Conservation (phyloP, 768 basidiomycete genomes). For the Inosperma sp. region DNA sequence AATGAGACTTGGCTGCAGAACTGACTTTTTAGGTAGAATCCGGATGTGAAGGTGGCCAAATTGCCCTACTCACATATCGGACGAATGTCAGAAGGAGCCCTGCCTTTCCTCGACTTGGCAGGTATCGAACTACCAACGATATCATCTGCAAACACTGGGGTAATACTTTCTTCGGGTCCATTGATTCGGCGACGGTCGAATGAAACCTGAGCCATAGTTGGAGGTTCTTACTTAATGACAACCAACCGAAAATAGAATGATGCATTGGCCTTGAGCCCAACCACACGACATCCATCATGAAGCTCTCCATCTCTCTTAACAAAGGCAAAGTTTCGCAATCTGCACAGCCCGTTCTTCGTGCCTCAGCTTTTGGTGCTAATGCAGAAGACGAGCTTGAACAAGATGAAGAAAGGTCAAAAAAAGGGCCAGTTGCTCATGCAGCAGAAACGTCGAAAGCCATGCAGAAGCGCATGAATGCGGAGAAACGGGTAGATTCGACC, state of each 20-base stretch:
- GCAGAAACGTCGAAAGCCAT: slow-evolving; percentile 56
- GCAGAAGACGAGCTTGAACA: slow-evolving; percentile 60
- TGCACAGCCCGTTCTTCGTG: slow-evolving; percentile 46
- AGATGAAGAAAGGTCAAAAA: slow-evolving; percentile 42
- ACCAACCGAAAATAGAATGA: too few species aligned
- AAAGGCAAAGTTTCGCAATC: slow-evolving; percentile 52
- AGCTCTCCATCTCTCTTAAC: slow-evolving; percentile 83
- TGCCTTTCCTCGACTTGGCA: slow-evolving; percentile 43
- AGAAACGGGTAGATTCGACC: slow-evolving; percentile 71
- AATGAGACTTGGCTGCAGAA: slow-evolving; percentile 85
- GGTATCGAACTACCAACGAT: slow-evolving; percentile 28
- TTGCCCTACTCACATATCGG: slow-evolving; percentile 67
- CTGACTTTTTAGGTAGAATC: slow-evolving; percentile 44
- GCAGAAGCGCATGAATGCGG: slow-evolving; percentile 72
- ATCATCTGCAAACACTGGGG: slow-evolving; percentile 54
- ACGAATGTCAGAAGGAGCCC: slow-evolving; percentile 62
- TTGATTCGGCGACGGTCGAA: slow-evolving; percentile 88
- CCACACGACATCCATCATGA: too few species aligned
- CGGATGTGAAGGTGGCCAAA: slow-evolving; percentile 9
- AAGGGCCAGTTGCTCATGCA: slow-evolving; percentile 49
- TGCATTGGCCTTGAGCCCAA: too few species aligned
- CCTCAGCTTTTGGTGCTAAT: slow-evolving; percentile 57
- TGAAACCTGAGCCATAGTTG: slow-evolving; percentile 52
- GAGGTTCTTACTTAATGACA: too few species aligned
- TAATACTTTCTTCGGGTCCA: slow-evolving; percentile 80